A percentile compares a stretch with the other conserved stretches of the same genome.
phyloP scores from a whole-genome alignment of 129 eudicot genomes.

The Escallonia rubra region DNA sequence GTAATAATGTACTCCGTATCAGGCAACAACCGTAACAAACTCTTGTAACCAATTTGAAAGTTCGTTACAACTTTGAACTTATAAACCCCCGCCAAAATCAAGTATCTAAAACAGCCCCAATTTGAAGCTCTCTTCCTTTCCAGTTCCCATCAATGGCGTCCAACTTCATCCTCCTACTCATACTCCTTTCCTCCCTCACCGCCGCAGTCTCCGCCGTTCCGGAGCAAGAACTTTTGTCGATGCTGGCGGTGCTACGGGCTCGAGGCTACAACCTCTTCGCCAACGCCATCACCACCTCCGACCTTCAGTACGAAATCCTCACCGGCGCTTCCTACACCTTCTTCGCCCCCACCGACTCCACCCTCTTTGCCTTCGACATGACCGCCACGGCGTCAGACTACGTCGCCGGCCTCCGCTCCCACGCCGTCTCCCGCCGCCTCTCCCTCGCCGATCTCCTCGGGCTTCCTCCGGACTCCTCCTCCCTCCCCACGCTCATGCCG shows the following conservation, averaged over 20 bases:
- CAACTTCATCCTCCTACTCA: conserved; percentile 8
- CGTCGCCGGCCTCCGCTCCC: conserved; percentile 38
- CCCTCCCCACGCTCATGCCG: conserved; percentile 28
- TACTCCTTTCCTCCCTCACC: conserved; percentile 20
- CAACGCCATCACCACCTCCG: conserved; percentile 60
- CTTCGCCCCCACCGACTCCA: conserved; percentile 44
- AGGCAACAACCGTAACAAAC: too few relatives aligned
- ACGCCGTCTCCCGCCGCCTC: conserved; percentile 43
- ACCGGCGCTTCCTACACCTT: conserved; percentile 41
- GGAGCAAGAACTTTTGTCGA: conserved; percentile 21
- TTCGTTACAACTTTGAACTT: too few relatives aligned
- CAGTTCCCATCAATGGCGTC: conserved; percentile 20
- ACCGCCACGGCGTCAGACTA: conserved; percentile 35
- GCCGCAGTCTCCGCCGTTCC: conserved; percentile 27
- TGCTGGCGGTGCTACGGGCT: conserved; percentile 35
- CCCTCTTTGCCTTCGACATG: conserved; percentile 46
- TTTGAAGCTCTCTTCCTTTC: conserved; percentile 8
- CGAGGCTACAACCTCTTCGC: conserved; percentile 48
- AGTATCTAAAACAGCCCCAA: background rate
- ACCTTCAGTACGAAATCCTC: conserved; percentile 32
- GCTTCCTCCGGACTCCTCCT: conserved; percentile 30
- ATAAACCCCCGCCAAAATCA: too few relatives aligned
- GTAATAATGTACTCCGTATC: too few relatives aligned
- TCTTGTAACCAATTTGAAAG: too few relatives aligned
- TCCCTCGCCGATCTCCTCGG: conserved; percentile 28